Conservation (phyloP, 2,329 filamentous ascomycete species). For the Penicillium sumatraense region DNA sequence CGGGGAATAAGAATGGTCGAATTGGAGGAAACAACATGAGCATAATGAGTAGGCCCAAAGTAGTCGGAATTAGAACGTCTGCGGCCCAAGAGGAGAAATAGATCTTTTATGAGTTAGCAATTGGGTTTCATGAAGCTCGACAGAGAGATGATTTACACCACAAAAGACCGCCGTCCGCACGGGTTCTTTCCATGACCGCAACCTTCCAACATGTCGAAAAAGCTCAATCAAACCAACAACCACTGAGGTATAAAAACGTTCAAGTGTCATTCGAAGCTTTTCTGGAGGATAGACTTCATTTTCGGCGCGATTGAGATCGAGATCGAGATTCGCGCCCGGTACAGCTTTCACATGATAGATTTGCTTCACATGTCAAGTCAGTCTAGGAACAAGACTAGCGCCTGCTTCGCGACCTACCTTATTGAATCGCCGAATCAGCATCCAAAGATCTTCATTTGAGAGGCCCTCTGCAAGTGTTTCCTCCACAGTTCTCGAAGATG, state of each 20-base stretch:
- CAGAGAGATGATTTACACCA: conserved; percentile 43
- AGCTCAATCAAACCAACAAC: conserved; percentile 68
- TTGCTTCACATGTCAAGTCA: conserved; percentile 55
- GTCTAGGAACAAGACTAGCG: neutral
- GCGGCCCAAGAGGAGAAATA: conserved; percentile 72
- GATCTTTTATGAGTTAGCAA: conserved; percentile 33
- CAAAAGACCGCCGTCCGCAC: conserved; percentile 70
- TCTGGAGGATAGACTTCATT: conserved; percentile 84
- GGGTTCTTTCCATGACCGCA: conserved; percentile 79
- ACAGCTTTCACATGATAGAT: conserved; percentile 74
- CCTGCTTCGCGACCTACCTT: conserved; percentile 55
- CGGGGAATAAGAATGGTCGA: conserved; percentile 70
- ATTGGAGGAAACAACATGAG: conserved; percentile 69
- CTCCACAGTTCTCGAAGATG: conserved; percentile 21
- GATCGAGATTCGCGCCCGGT: conserved; percentile 62
- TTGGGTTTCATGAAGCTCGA: neutral
- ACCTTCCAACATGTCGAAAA: conserved; percentile 73
- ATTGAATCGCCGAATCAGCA: conserved; percentile 73
- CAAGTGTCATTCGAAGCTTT: conserved; percentile 76
- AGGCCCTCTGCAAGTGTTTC: conserved; percentile 67
- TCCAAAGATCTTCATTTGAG: conserved; percentile 74
- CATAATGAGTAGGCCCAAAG: conserved; percentile 63
- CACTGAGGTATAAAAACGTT: conserved; percentile 81
- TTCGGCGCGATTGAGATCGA: conserved; percentile 80
- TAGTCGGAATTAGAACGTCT: conserved; percentile 69